Evolutionary conservation across 768 basidiomycete species (phyloP), one percentile per base, ranked within the genome.

Genomic region (Mrakia gelida): DNA sequence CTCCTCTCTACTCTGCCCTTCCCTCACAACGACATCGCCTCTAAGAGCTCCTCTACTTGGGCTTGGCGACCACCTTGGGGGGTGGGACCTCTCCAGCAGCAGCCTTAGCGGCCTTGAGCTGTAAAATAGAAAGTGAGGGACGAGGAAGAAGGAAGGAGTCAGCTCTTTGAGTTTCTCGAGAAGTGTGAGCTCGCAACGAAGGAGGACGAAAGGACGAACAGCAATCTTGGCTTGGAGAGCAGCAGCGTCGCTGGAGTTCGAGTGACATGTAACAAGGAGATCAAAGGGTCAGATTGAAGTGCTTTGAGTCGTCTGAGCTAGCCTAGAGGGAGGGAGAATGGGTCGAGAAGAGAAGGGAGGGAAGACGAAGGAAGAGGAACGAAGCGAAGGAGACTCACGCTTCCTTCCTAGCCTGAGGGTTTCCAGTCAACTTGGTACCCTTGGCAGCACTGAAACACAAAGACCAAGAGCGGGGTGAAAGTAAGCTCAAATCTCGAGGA

Each of bases 361-460:
- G 59, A 59, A 28, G 26, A 9, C 10, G 59, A 59, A 15, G 59
- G 59, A 18, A 59, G 18, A 15, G 28, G 59, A 56, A 56, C 10
- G 45, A 45, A 26, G 59, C 26, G 59, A 59, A 28, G 26, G 28
- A 59, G 52, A 71, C 70, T 71, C 49, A 71, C 70, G 70, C 70
- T 28, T 71, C 70, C 70, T 38, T 71, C 38, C 70, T 41, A 23
- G 70, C 70, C 38, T 71, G 70, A 71, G 70, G 70, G 41, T 71
- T 71, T 21, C 70, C 70, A 23, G 32, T 38, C 70, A 71, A 45
- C 38, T 71, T 71, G 41, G 32, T n/a, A 11, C 49, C 49, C 70
- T 71, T 52, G 18, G 70, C 70, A 15, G 70, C 70, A 41, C 70
- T 71, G 70, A 4, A 52, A 15, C 2, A 8, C 23, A 28, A 28